Evolutionary conservation across 768 basidiomycete species (phyloP).

Genomic region (Calvatia gigantea): DNA sequence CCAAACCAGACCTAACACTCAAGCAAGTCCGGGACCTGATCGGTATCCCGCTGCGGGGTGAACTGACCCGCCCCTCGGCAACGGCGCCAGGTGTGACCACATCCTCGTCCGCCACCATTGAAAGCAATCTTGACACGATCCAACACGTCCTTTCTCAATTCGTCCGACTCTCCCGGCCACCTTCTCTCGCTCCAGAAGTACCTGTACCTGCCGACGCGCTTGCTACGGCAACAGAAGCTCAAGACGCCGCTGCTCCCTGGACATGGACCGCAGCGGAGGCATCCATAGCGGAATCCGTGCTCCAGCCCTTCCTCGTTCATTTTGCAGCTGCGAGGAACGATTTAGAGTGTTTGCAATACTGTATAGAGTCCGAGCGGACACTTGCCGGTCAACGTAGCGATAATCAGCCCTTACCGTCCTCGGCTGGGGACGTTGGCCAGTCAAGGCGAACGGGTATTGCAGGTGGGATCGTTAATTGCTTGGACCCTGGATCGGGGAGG

Average conservation of each 20-base stretch:
- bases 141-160: slow-evolving; percentile 67
- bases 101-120: slow-evolving; percentile 32
- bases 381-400: slow-evolving; percentile 18
- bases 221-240: slow-evolving; percentile 26
- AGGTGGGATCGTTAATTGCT: slow-evolving; percentile 70
- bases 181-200: slow-evolving; percentile 31
- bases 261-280: slow-evolving; percentile 77
- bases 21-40: slow-evolving; percentile 74
- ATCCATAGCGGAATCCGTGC: slow-evolving; percentile 59
- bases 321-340: slow-evolving; percentile 75
- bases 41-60: slow-evolving; percentile 79
- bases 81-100: slow-evolving; percentile 34
- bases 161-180: slow-evolving; percentile 51
- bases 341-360: slow-evolving; percentile 55
- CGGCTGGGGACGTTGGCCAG: slow-evolving; percentile 22
- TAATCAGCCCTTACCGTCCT: slow-evolving; percentile 10
- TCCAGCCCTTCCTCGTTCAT: slow-evolving; percentile 77
- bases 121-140: slow-evolving; percentile 55
- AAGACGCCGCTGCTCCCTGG: slow-evolving; percentile 64
- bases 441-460: slow-evolving; percentile 41
- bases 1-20: slow-evolving; percentile 72
- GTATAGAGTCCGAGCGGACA: slow-evolving; percentile 36
- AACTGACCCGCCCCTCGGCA: slow-evolving; percentile 61
- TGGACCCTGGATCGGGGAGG: slow-evolving; percentile 67
- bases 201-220: slow-evolving; percentile 36